Percentiles rank a stretch among this genome's conserved stretches.
phyloP scores from a whole-genome alignment of 495 filamentous ascomycete species.

The Parathielavia hyrcaniae region DNA sequence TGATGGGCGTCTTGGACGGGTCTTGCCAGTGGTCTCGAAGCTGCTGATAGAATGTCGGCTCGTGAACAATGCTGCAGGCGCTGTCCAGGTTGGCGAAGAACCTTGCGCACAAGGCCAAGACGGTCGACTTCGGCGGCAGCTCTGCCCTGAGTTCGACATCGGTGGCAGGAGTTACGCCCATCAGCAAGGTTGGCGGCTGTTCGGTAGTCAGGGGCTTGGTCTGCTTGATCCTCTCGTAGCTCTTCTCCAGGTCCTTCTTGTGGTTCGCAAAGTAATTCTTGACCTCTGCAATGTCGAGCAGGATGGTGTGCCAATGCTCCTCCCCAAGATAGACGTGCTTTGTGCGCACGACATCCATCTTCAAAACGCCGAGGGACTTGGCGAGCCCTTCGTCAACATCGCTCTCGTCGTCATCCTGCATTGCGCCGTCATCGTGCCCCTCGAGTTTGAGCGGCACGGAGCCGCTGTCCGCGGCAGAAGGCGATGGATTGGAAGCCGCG shows the following conservation, averaged over 20 bases:
- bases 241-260: slow-evolving; percentile 51
- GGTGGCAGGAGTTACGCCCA: slow-evolving; percentile 61
- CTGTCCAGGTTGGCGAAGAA: slow-evolving; percentile 57
- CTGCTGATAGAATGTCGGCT: slow-evolving; percentile 77
- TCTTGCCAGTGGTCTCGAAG: slow-evolving; percentile 86
- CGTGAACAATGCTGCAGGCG: slow-evolving; percentile 68
- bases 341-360: slow-evolving; percentile 69
- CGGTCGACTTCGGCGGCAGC: slow-evolving; percentile 71
- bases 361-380: slow-evolving; percentile 81
- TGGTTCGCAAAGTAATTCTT: slow-evolving; percentile 71
- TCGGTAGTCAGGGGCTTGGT: slow-evolving; percentile 52
- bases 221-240: slow-evolving; percentile 58
- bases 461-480: slow-evolving; percentile 58
- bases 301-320: slow-evolving; percentile 81
- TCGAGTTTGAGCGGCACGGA: slow-evolving; percentile 51
- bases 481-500: slow-evolving; percentile 55
- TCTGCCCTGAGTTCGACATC: slow-evolving; percentile 70
- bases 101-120: slow-evolving; percentile 71
- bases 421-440: slow-evolving; percentile 46
- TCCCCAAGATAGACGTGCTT: slow-evolving; percentile 84
- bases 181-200: slow-evolving; percentile 64
- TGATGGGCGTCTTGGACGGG: slow-evolving; percentile 68
- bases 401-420: slow-evolving; percentile 56
- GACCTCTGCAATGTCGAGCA: slow-evolving; percentile 89
- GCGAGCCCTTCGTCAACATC: slow-evolving; percentile 78